Conservation (phyloP, 306 rosid species). For the Aeschynomene evenia region DNA sequence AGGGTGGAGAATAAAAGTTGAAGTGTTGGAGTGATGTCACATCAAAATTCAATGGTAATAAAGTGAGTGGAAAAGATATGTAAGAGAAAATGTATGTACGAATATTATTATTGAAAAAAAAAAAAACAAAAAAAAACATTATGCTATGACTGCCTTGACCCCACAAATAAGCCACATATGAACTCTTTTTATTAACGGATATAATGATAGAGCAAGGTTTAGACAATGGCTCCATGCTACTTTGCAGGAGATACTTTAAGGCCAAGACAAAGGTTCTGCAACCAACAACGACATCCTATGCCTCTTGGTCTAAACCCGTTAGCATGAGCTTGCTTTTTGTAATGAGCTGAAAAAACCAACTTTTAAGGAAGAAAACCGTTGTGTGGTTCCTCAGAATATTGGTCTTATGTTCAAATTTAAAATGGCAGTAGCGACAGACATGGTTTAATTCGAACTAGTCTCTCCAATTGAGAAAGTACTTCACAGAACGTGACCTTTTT, state of each 20-base stretch:
- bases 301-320: neutral
- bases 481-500: conserved; percentile 8
- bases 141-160: neutral
- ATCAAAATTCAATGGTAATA: too few species aligned
- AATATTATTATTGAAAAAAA: too few species aligned
- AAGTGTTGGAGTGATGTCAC: too few species aligned
- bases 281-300: neutral
- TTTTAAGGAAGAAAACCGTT: conserved; percentile 32
- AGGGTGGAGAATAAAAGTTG: too few species aligned
- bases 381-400: conserved; percentile 5
- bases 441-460: neutral
- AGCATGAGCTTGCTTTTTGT: conserved; percentile 17
- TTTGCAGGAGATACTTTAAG: conserved; percentile 7
- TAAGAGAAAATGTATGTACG: too few species aligned
- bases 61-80: too few species aligned
- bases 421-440: neutral
- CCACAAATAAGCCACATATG: neutral
- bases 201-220: conserved; percentile 28
- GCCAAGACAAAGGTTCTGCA: neutral
- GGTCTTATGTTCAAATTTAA: conserved; percentile 26
- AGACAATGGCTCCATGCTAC: conserved; percentile 17
- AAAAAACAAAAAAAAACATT: neutral
- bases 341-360: neutral
- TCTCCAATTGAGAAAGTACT: neutral
- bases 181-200: conserved; percentile 22